Percentiles rank a stretch among this genome's conserved stretches.
Evolutionary conservation across 805 yeast species (phyloP).

Genomic region (Komagataella pastoris): DNA sequence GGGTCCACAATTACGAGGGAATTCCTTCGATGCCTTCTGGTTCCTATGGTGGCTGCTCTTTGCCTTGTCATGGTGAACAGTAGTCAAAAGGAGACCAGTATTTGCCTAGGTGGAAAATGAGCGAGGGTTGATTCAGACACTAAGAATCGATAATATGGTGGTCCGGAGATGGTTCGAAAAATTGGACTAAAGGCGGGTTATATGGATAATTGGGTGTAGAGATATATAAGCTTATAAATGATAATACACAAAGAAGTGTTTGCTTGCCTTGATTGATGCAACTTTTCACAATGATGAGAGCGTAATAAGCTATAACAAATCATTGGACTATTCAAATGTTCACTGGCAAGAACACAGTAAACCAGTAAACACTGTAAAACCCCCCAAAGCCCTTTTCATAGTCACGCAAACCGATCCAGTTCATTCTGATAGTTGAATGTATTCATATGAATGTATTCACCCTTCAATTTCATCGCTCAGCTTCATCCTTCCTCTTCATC

Average conservation of each 20-base stretch:
- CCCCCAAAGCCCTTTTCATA: too few relatives aligned
- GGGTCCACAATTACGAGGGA: background rate
- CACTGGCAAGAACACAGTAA: too few relatives aligned
- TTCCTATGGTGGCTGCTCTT: background rate
- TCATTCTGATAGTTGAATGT: too few relatives aligned
- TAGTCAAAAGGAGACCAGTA: background rate
- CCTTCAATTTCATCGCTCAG: too few relatives aligned
- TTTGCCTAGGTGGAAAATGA: background rate
- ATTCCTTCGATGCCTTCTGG: background rate
- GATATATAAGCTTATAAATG: too few relatives aligned
- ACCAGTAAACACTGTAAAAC: too few relatives aligned
- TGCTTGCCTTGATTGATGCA: background rate
- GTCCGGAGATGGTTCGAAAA: background rate
- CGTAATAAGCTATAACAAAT: too few relatives aligned
- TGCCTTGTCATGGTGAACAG: background rate
- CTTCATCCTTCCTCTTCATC: conserved; percentile 43
- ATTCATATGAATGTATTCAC: too few relatives aligned
- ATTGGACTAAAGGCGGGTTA: background rate
- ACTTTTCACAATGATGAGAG: background rate
- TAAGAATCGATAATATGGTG: background rate
- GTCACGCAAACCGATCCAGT: too few relatives aligned
- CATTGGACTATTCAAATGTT: too few relatives aligned
- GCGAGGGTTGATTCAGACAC: background rate
- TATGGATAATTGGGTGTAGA: background rate
- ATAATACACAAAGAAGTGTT: background rate